phyloP scores from a whole-genome alignment of 768 basidiomycete species.

The Tricholoma hemisulphureum region DNA sequence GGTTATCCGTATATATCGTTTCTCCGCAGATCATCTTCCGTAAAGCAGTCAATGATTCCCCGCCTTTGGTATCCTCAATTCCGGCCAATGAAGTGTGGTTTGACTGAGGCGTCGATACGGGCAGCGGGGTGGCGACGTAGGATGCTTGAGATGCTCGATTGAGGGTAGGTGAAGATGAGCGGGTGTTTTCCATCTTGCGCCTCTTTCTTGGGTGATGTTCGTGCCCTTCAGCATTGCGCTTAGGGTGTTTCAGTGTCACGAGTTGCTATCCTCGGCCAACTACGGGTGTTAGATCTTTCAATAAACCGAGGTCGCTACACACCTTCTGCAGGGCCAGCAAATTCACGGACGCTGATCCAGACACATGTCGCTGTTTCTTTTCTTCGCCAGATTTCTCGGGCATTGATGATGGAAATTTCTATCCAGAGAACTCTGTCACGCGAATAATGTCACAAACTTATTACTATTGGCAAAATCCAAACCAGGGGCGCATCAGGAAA shows the following conservation, averaged over 20 bases:
- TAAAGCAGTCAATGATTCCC: conserved; percentile 46
- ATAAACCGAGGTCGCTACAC: conserved; percentile 2
- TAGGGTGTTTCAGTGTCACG: conserved; percentile 16
- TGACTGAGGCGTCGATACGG: not conserved
- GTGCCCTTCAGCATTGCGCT: not conserved
- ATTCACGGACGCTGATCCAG: conserved; percentile 47
- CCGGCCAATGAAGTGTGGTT: not conserved
- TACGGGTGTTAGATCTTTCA: not conserved
- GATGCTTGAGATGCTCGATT: not conserved
- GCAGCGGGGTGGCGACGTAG: not conserved
- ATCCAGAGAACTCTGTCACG: too few species aligned
- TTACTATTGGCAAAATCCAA: too few species aligned
- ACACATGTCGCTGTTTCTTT: not conserved
- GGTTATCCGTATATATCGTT: conserved; percentile 37
- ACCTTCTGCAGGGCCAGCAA: conserved; percentile 61
- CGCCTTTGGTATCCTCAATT: conserved; percentile 36
- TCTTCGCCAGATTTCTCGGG: not conserved
- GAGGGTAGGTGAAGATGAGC: conserved; percentile 9
- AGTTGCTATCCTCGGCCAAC: conserved; percentile 11
- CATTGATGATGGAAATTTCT: conserved; percentile 1
- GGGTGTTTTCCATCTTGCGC: conserved; percentile 25
- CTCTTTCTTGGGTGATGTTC: conserved; percentile 24
- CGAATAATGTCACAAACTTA: too few species aligned
- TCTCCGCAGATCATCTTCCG: conserved; percentile 55
- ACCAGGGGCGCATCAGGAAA: too few species aligned